Evolutionary conservation across 2,329 filamentous ascomycete species (phyloP).

Genomic region (Chaetomium strumarium): DNA sequence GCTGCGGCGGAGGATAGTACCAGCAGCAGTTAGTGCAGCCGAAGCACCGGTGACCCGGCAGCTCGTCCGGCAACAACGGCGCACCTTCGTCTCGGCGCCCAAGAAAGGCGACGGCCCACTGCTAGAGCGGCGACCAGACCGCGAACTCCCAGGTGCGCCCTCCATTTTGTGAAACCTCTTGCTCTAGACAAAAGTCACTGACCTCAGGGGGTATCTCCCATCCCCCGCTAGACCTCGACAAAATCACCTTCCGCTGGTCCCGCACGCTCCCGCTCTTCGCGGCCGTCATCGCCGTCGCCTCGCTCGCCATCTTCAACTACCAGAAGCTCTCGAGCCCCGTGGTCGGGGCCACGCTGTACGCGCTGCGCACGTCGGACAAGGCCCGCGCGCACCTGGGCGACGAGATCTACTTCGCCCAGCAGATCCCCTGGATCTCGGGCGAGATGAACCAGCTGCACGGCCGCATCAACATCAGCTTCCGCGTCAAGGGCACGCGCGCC

Average conservation of each 20-base stretch:
- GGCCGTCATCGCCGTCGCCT: constrained; percentile 61
- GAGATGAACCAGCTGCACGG: constrained; percentile 94
- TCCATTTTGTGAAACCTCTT: background rate
- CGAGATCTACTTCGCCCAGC: constrained; percentile 72
- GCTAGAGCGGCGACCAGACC: constrained; percentile 59
- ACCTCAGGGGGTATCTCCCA: too few species aligned
- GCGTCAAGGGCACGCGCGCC: constrained; percentile 71
- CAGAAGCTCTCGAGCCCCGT: constrained; percentile 86
- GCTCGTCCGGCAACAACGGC: constrained; percentile 28
- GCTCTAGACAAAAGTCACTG: background rate
- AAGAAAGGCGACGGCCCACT: constrained; percentile 56
- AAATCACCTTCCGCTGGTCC: constrained; percentile 54
- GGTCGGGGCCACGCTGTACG: constrained; percentile 85
- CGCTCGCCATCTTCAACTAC: constrained; percentile 96
- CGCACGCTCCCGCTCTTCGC: constrained; percentile 78
- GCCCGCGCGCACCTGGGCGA: constrained; percentile 79
- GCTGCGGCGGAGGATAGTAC: constrained; percentile 20
- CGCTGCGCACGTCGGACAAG: constrained; percentile 70
- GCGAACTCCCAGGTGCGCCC: constrained; percentile 56
- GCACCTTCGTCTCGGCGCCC: constrained; percentile 50
- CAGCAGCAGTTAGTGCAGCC: background rate
- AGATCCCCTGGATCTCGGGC: constrained; percentile 78
- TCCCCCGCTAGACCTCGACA: constrained; percentile 37
- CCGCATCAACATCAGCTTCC: constrained; percentile 78
- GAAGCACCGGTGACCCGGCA: constrained; percentile 5